Evolutionary conservation across 1,139 yeast species (phyloP), one percentile per base, ranked within the genome.

Genomic region (Scheffersomyces illinoinensis): DNA sequence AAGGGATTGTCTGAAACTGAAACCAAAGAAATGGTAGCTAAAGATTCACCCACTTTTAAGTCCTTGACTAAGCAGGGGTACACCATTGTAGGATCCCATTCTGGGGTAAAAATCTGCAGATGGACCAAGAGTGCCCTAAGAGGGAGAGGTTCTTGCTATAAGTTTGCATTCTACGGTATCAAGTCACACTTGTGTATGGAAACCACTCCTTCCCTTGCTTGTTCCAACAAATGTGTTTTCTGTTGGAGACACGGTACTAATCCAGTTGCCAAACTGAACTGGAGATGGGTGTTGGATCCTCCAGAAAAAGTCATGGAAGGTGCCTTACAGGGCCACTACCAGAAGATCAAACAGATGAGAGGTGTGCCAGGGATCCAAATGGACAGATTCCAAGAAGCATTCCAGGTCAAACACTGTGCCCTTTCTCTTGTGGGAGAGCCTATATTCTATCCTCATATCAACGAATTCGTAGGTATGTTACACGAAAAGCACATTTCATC

Each of bases 211-310:
- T 89, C 97, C 1, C 78, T 93, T 60, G 95, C 97, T 5, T 93
- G 98, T 72, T 91, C 97, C 10, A 93, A 93, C 71, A 93, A 93
- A 73, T 93, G 98, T 81, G 98, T 93, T 2, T 93, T 93, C 71
- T 93, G 98, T 76, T 93, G 98, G 98, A 84, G 98, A 71, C 98
- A 93, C 71, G 98, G 98, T 54, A 93, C 98, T 3, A 93, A 93
- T 68, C 98, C 98, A 0, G 98, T 93, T 1, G 97, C 97, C 33
- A 93, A 96, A 53, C 89, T 89, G 66, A 81, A 79, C 62, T 93
- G 98, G 98, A 82, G 98, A 69, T 93, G 98, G 98, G 95, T 91
- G 68, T 90, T 92, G 26, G 97, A 93, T 73, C 88, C 90, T 23
- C 97, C 98, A 0, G 95, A 91, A 67, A 87, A 81, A 61, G 91